Conservation (phyloP, 495 filamentous ascomycete species). For the Penicillium parvum region DNA sequence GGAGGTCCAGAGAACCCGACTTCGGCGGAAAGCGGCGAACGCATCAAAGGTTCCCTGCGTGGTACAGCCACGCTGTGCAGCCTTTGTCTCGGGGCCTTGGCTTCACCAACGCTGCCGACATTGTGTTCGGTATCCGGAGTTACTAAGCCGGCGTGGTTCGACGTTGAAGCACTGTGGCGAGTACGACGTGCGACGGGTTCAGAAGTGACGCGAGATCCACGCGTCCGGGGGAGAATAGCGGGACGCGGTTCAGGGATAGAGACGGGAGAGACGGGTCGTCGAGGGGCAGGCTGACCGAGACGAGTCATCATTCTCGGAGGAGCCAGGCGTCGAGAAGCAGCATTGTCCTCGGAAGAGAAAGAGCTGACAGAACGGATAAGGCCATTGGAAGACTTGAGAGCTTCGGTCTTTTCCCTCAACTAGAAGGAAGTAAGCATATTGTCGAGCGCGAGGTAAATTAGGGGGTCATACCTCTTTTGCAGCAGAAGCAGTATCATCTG, state of each 20-base stretch:
- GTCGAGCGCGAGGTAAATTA: background rate
- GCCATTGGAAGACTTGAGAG: slow-evolving; percentile 52
- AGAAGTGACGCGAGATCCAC: slow-evolving; percentile 29
- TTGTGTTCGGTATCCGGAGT: slow-evolving; percentile 43
- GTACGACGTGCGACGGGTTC: slow-evolving; percentile 33
- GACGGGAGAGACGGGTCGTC: slow-evolving; percentile 53
- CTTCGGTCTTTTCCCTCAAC: slow-evolving; percentile 47
- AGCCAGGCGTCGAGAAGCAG: slow-evolving; percentile 23
- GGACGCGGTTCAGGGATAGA: slow-evolving; percentile 57
- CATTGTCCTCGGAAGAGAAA: slow-evolving; percentile 32
- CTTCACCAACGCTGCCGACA: slow-evolving; percentile 28
- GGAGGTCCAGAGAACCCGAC: slow-evolving; percentile 13
- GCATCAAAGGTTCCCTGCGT: slow-evolving; percentile 32
- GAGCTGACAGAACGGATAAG: slow-evolving; percentile 47
- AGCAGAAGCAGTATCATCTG: slow-evolving; percentile 52
- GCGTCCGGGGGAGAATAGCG: slow-evolving; percentile 23
- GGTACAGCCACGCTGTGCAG: slow-evolving; percentile 34
- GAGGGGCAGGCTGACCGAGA: slow-evolving; percentile 25
- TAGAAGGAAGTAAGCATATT: slow-evolving; percentile 25
- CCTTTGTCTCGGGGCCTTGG: slow-evolving; percentile 24
- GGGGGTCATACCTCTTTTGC: slow-evolving; percentile 54
- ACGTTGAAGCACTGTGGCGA: slow-evolving; percentile 27
- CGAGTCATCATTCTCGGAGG: slow-evolving; percentile 25
- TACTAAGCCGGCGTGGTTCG: slow-evolving; percentile 33
- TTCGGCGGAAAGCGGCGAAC: slow-evolving; percentile 39